phyloP scores from a whole-genome alignment of 805 yeast species.

The Pichia membranifaciens region DNA sequence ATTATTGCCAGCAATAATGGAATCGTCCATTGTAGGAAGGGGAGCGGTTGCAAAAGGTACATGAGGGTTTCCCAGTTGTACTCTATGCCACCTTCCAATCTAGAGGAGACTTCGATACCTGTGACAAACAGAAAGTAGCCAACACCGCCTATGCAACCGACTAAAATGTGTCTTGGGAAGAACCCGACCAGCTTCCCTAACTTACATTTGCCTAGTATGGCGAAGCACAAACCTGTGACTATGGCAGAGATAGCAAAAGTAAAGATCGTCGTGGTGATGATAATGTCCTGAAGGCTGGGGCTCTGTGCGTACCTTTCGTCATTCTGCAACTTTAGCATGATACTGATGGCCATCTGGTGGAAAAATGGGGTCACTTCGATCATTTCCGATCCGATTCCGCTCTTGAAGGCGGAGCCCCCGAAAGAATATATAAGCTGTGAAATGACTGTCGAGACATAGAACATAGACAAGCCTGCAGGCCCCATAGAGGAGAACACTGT shows the following conservation, averaged over 20 bases:
- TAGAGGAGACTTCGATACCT: conserved; percentile 85
- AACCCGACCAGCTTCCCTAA: conserved; percentile 88
- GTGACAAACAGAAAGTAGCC: conserved; percentile 89
- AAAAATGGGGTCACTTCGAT: conserved; percentile 98
- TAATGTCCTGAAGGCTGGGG: conserved; percentile 5
- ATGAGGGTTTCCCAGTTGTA: conserved; percentile 55
- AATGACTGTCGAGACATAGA: conserved; percentile 84
- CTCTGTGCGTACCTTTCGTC: conserved; percentile 51
- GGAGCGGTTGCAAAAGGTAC: conserved; percentile 37
- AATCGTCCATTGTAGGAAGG: conserved; percentile 59
- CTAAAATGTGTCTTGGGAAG: conserved; percentile 91
- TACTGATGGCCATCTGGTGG: conserved; percentile 84
- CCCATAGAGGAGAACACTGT: conserved; percentile 72
- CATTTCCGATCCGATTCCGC: conserved; percentile 98
- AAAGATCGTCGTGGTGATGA: conserved; percentile 61
- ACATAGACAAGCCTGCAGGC: conserved; percentile 88
- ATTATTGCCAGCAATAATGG: conserved; percentile 62
- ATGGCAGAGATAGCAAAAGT: conserved; percentile 80
- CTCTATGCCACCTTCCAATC: conserved; percentile 66
- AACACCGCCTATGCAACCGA: conserved; percentile 98
- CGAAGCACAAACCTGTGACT: conserved; percentile 81
- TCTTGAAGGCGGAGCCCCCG: conserved; percentile 84
- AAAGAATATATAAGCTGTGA: conserved; percentile 83
- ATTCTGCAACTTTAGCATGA: conserved; percentile 41
- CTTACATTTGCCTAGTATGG: conserved; percentile 65